Base-by-base conservation (phyloP, 2,329 filamentous ascomycete genomes). In the Myriangium duriaei region DNA sequence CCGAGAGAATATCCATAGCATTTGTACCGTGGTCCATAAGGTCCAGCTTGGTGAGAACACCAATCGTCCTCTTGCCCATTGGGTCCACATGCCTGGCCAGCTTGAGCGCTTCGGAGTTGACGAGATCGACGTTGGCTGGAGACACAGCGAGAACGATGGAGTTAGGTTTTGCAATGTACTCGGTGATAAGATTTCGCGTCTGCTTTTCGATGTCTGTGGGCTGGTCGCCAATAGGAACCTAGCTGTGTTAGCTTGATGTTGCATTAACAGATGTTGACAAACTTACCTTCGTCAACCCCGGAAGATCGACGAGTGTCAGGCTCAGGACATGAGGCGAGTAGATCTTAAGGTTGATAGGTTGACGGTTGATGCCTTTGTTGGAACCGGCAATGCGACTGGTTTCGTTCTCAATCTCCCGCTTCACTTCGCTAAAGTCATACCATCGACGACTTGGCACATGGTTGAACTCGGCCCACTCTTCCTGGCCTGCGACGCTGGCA, bases 11-110 rank as follows among this genome's bases (percentile, higher is more conserved):
- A 54, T 98, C 91, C 50, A 98, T 71, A 11, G 91, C 91, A 54
- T 98, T 96, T 41, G 91, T 98, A 45, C 91, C 91, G 55, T 98
- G 88, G 55, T 98, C 91, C 91, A 98, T 98, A 41, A 98, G 67
- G 58, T 98, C 91, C 47, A 98, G 69, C 65, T 98, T 98, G 43
- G 91, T 96, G 43, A 98, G 71, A 41, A 98, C 88, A 53, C 91
- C 91, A 55, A 98, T 96, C 13, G 91, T 98, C 57, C 91, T 76
- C 60, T 84, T 78, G 46, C 91, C 91, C 60, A 94, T 79, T 2
- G 91, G 81, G 60, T 98, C 91, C 39, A 98, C 91, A 75, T 98
- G 85, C 37, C 91, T 80, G 43, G 91, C 91, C 44, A 98, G 79
- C 63, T 98, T 98, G 51, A 98, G 66, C 5, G 91, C 87, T 60